Base-by-base conservation (phyloP, 2,329 filamentous ascomycete genomes). In the Ophiostoma novo-ulmi region DNA sequence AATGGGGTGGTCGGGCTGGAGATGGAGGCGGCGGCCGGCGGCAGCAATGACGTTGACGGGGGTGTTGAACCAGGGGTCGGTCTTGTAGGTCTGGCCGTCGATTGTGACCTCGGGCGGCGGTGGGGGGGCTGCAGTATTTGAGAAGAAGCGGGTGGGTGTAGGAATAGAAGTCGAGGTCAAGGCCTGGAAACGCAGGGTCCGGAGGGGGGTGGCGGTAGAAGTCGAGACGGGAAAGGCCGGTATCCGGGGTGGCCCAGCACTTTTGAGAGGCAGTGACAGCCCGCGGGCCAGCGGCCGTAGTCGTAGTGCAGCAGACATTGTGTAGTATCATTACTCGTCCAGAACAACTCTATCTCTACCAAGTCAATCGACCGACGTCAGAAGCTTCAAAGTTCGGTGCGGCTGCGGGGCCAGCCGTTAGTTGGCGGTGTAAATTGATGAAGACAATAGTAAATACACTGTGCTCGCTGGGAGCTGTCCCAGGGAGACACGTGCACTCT, bases 1-100 rank as follows among this genome's bases (percentile, higher is more conserved):
- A 48, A 99, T 85, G 35, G 95, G 95, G 77, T 99, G 95, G 80
- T 97, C 89, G 73, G 89, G 87, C 77, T 95, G 89, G n/a, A 97
- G 85, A 80, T 99, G 95, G n/a, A 99, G 85, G 70, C 87, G 88
- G 73, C 93, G 90, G 66, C 88, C 85, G 67, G 96, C 86, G 71
- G 91, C 88, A 31, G 88, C 83, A 67, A 93, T 82, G 73, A 99
- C 94, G 70, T 89, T 90, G 36, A 85, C 76, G 3, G 94, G 89
- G 17, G 91, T 85, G 80, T 99, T 99, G 80, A 91, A 95, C 91
- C 93, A 97, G 69, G 85, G 80, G 78, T 98, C 93, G 22, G 86
- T 89, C 22, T 81, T 77, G 79, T 93, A 93, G 11, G 80, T 81
- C 73, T 83, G 84, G 74, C 86, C 89, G 75, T 89, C 86, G 73